Conservation (phyloP, 1,284 basidiomycete genomes). For the Fomitiporia mediterranea region DNA sequence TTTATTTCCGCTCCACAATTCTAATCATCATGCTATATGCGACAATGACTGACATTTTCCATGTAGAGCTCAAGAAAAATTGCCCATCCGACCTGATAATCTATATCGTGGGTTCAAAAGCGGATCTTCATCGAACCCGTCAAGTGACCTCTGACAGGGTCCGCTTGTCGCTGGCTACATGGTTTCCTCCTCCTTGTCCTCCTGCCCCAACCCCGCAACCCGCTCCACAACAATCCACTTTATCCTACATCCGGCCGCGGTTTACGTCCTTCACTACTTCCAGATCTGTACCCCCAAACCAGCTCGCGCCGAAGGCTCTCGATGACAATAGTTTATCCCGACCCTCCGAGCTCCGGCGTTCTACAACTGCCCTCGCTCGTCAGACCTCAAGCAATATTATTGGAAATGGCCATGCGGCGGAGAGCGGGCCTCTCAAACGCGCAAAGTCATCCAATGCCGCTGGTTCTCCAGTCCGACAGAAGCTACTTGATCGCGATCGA, state of each 20-base stretch:
- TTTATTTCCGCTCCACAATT: conserved; percentile 1
- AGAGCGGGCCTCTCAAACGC: conserved; percentile 11
- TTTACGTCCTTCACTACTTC: conserved; percentile 78
- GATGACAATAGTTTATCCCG: conserved; percentile 38
- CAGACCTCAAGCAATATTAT: conserved; percentile 9
- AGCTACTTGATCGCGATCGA: conserved; percentile 8
- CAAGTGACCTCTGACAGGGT: conserved; percentile 79
- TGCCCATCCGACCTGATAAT: conserved; percentile 81
- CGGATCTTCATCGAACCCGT: conserved; percentile 66
- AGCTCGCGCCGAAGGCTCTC: conserved; percentile 35
- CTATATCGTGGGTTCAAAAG: conserved; percentile 89
- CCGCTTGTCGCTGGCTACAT: conserved; percentile 72
- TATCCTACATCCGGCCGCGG: conserved; percentile 81
- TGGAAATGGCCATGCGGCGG: conserved; percentile 9
- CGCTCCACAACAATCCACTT: conserved; percentile 56
- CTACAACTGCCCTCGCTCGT: conserved; percentile 23
- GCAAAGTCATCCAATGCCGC: conserved; percentile 19
- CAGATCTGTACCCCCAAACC: conserved; percentile 48
- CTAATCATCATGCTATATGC: background rate
- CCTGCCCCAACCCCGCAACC: conserved; percentile 56
- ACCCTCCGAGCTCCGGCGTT: conserved; percentile 50
- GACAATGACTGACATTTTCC: conserved; percentile 5
- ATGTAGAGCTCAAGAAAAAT: conserved; percentile 81
- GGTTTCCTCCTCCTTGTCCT: conserved; percentile 74
- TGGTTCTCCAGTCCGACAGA: conserved; percentile 12